Percentiles rank a stretch among this genome's conserved stretches.
These are phyloP conservation scores for Cyclaneusma minus DNA, from an alignment of 2,329 filamentous ascomycete genomes.

Conservation along the genomic window DNA sequence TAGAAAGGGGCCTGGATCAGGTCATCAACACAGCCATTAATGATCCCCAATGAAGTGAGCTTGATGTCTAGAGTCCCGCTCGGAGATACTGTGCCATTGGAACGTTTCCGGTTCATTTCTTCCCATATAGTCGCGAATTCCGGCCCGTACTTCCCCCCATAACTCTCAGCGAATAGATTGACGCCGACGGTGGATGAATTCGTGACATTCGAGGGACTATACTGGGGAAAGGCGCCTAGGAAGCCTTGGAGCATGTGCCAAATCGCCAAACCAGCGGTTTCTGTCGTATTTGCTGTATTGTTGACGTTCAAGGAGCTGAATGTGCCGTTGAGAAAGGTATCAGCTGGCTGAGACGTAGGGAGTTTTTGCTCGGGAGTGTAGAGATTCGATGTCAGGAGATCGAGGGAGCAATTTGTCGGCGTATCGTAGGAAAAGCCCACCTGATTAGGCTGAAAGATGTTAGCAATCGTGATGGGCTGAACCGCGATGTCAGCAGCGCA, in stretches of 20 bases:
- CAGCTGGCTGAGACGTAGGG: conserved; percentile 14
- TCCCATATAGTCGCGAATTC: conserved; percentile 43
- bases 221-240: conserved; percentile 40
- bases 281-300: conserved; percentile 29
- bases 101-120: conserved; percentile 41
- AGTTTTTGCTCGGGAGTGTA: conserved; percentile 22
- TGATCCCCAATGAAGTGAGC: conserved; percentile 48
- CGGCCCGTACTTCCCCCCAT: conserved; percentile 56
- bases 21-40: conserved; percentile 57
- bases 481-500: conserved; percentile 22
- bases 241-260: conserved; percentile 45
- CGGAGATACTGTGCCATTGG: conserved; percentile 29
- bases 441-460: conserved; percentile 45
- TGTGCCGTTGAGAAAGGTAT: conserved; percentile 42
- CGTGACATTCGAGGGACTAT: conserved; percentile 38
- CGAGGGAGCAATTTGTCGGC: conserved; percentile 41
- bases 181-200: conserved; percentile 35
- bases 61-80: conserved; percentile 41
- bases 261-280: conserved; percentile 35
- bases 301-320: conserved; percentile 38
- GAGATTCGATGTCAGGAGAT: conserved; percentile 26
- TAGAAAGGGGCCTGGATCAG: conserved; percentile 42
- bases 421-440: conserved; percentile 55
- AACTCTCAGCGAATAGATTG: conserved; percentile 54
- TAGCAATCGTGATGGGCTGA: conserved; percentile 22